These are phyloP conservation scores for Pichia kluyveri DNA, from an alignment of 805 yeast genomes.

Conservation along the genomic window DNA sequence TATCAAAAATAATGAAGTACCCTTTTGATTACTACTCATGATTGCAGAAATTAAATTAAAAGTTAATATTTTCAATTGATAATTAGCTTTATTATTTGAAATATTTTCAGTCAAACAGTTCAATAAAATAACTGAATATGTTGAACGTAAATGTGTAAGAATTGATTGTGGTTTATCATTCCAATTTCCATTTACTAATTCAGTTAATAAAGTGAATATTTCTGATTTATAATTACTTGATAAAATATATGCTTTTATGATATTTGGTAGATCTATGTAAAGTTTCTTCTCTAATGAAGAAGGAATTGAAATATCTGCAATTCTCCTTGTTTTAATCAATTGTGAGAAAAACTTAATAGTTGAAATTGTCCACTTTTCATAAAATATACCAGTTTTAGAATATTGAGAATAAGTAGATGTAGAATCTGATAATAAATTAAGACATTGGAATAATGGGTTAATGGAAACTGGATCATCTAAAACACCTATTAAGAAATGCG, in stretches of 20 bases:
- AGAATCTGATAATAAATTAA: conserved; percentile 36
- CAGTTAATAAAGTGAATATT: conserved; percentile 48
- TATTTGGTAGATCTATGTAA: conserved; percentile 43
- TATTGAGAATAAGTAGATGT: conserved; percentile 5
- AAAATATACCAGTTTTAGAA: conserved; percentile 39
- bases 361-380: conserved; percentile 38
- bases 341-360: conserved; percentile 49
- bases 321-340: conserved; percentile 44
- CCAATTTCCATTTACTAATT: conserved; percentile 50
- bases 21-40: conserved; percentile 68
- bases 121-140: conserved; percentile 49
- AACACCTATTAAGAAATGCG: conserved; percentile 45
- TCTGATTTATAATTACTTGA: conserved; percentile 37
- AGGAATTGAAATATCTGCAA: conserved; percentile 34
- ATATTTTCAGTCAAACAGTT: conserved; percentile 54
- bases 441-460: conserved; percentile 41
- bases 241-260: conserved; percentile 52
- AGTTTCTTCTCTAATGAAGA: conserved; percentile 59
- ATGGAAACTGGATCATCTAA: conserved; percentile 44
- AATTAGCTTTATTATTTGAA: conserved; percentile 44
- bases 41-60: conserved; percentile 61
- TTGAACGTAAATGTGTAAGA: conserved; percentile 70
- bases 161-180: conserved; percentile 62
- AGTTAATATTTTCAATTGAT: conserved; percentile 41
- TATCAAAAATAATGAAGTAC: conserved; percentile 60